Evolutionary conservation across 371 early-diverging fungal genomes (phyloP).

Genomic region (Zychaea mexicana): DNA sequence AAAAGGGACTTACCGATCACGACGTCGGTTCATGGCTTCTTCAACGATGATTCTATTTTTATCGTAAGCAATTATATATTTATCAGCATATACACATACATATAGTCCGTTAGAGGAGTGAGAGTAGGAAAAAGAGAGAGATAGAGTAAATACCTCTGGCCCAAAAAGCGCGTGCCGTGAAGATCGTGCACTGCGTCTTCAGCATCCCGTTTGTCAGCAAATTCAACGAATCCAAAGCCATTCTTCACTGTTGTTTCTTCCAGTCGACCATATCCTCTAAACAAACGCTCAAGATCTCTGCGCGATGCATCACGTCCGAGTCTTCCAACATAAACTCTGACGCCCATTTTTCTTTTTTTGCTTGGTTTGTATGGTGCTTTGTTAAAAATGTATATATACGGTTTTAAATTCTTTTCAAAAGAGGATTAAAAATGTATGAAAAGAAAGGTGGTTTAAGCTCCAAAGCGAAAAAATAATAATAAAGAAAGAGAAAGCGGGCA

Average conservation of each 20-base stretch:
- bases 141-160: constrained; percentile 33
- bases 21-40: neutral
- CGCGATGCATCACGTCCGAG: constrained; percentile 63
- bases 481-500: too few relatives aligned
- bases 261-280: constrained; percentile 61
- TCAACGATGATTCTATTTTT: neutral
- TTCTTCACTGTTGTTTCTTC: constrained; percentile 66
- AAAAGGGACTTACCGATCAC: neutral
- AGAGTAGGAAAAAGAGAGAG: neutral
- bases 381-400: too few relatives aligned
- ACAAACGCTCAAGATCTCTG: constrained; percentile 64
- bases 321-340: constrained; percentile 69
- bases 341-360: constrained; percentile 36
- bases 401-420: too few relatives aligned
- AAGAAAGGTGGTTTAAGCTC: too few relatives aligned
- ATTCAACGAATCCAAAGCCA: constrained; percentile 59
- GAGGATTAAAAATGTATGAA: too few relatives aligned
- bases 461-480: too few relatives aligned
- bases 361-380: too few relatives aligned
- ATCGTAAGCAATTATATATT: neutral
- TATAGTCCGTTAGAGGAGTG: too few relatives aligned
- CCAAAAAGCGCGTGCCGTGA: constrained; percentile 64
- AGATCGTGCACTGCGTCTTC: constrained; percentile 66
- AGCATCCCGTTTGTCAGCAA: constrained; percentile 11
- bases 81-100: neutral